Base-by-base conservation (phyloP, 2,329 filamentous ascomycete genomes). In the Alternaria gaisen region DNA sequence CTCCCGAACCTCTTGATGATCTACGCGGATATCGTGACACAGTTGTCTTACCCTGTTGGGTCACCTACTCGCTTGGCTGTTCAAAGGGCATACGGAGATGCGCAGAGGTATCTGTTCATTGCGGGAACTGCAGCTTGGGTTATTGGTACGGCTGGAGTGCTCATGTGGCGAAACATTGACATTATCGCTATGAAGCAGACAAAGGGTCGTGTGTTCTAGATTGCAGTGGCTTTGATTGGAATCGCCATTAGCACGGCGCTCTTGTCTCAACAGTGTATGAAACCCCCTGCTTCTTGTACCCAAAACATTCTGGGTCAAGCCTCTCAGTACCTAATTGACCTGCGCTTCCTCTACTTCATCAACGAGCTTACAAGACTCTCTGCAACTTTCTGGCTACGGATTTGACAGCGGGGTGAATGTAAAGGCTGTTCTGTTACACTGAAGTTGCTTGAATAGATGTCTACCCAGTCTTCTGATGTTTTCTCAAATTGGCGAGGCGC, bases 21-120 rank as follows among this genome's bases (percentile, higher is more conserved):
- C 46, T 86, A 86, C 62, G 80, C 82, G 32, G 80, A 82, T 66
- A 69, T 89, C 20, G 79, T 78, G 1, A 80, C 78, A 5, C 89
- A 90, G 65, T 72, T 87, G 5, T 75, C 73, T 6, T 89, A 87
- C 67, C 75, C 79, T 0, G 66, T 80, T 22, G 86, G 86, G 1
- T 82, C 76, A 1, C 77, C 81, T 0, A 83, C 80, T 14, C 74
- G 88, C 3, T 66, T 77, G 3, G 77, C 74, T 3, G 79, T 80
- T 59, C 65, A 74, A 41, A 47, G 61, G 28, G 70, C 75, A 1
- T 80, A 79, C 48, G 66, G 63, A n/a, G 63, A 72, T 24, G 67
- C 74, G 3, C 76, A 79, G 56, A 67, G 58, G 48, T 71, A 64
- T 34, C 74, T 79, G 73, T 54, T 68, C 10, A 72, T 74, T 56